A percentile compares a stretch with the other conserved stretches of the same genome.
These are phyloP conservation scores for Davidsoniella neocaledoniae DNA, from an alignment of 2,329 filamentous ascomycete species.

Conservation along the genomic window DNA sequence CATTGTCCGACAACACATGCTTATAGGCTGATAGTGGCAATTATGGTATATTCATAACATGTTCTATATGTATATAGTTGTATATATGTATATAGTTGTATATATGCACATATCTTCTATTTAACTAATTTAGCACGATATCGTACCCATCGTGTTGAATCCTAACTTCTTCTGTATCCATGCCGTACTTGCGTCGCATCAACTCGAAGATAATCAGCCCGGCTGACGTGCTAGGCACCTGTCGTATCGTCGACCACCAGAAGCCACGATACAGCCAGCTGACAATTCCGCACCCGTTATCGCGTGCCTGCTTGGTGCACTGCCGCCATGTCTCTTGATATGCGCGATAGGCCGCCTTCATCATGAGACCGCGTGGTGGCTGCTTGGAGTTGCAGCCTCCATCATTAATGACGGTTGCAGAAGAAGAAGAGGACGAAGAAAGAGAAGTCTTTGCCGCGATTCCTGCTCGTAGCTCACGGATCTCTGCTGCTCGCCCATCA, in stretches of 20 bases:
- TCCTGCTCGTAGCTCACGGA: constrained; percentile 10
- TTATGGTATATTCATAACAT: too few species aligned
- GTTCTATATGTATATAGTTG: neutral
- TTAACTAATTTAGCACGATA: constrained; percentile 38
- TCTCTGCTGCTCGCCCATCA: constrained; percentile 36
- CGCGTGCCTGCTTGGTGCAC: constrained; percentile 38
- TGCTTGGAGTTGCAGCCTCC: neutral
- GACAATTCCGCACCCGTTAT: constrained; percentile 37
- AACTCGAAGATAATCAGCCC: constrained; percentile 67
- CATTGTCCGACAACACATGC: too few species aligned
- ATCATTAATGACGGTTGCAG: too few species aligned
- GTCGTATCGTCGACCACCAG: constrained; percentile 53
- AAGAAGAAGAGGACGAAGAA: too few species aligned
- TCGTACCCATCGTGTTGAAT: constrained; percentile 56
- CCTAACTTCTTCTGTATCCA: constrained; percentile 41
- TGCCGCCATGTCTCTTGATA: constrained; percentile 51
- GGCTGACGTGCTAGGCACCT: constrained; percentile 61
- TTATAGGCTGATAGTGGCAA: too few species aligned
- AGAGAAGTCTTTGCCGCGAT: constrained; percentile 14
- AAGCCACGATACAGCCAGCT: constrained; percentile 57
- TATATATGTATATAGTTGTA: neutral
- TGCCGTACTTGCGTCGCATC: constrained; percentile 54
- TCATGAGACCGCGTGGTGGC: constrained; percentile 31
- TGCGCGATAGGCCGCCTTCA: constrained; percentile 51
- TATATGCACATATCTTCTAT: neutral